Percentiles rank a stretch among this genome's conserved stretches.
Evolutionary conservation across 2,329 filamentous ascomycete species (phyloP).

Genomic region (Dothistroma septosporum): DNA sequence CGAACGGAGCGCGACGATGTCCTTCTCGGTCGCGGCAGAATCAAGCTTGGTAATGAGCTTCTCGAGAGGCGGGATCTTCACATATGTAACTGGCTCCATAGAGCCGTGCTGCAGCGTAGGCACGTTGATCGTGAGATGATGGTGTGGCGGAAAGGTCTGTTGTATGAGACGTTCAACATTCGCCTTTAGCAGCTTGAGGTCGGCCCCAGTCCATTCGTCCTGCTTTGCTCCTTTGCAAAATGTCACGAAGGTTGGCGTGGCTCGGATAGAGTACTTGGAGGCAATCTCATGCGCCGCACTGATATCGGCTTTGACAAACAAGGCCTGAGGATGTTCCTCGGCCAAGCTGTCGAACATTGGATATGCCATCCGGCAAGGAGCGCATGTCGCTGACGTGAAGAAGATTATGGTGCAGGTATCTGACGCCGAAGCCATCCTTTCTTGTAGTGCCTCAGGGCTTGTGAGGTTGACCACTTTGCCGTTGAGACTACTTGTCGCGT

Average conservation of each 20-base stretch:
- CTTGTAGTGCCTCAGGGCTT: conserved; percentile 57
- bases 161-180: conserved; percentile 71
- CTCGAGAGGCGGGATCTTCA: conserved; percentile 74
- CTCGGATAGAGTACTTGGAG: conserved; percentile 62
- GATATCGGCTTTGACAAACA: conserved; percentile 80
- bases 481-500: conserved; percentile 13
- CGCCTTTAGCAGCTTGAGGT: conserved; percentile 61
- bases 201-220: conserved; percentile 76
- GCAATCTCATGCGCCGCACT: conserved; percentile 59
- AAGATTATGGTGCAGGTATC: conserved; percentile 76
- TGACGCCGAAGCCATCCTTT: conserved; percentile 55
- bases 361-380: conserved; percentile 78
- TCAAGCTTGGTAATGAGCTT: conserved; percentile 81
- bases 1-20: conserved; percentile 60
- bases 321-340: conserved; percentile 62
- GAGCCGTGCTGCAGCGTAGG: conserved; percentile 64
- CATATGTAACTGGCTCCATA: conserved; percentile 66
- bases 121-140: conserved; percentile 66
- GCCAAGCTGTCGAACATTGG: conserved; percentile 78
- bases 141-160: conserved; percentile 71
- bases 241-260: conserved; percentile 85
- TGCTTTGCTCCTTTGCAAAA: conserved; percentile 72
- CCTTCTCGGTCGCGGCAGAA: conserved; percentile 52
- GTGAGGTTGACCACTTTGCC: conserved; percentile 60
- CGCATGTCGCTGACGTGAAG: conserved; percentile 85